Conservation (phyloP, 352 stramenopile genomes). For the Phytophthora cactorum region DNA sequence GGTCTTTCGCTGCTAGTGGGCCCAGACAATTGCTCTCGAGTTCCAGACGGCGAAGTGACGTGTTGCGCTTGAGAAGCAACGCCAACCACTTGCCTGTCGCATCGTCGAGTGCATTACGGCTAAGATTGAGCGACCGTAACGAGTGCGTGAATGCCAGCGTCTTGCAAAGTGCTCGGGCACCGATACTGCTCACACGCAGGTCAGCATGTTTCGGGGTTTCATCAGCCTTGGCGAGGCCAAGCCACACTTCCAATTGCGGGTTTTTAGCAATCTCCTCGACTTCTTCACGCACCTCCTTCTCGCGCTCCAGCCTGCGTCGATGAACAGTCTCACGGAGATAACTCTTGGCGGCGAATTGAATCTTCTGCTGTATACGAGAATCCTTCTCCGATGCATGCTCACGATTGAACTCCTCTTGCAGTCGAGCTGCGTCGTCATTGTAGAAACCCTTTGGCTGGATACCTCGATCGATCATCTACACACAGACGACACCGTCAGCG, state of each 20-base stretch:
- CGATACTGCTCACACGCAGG: conserved; percentile 60
- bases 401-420: conserved; percentile 83
- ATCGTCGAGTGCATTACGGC: conserved; percentile 71
- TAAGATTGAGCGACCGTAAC: conserved; percentile 67
- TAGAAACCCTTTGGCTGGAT: conserved; percentile 88
- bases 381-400: conserved; percentile 74
- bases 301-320: conserved; percentile 64
- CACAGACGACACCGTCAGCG: conserved; percentile 1
- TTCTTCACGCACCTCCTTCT: conserved; percentile 77
- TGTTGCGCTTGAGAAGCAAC: conserved; percentile 65
- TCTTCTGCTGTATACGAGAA: conserved; percentile 64
- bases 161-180: conserved; percentile 72
- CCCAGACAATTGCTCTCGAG: conserved; percentile 75
- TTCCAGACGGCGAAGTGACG: conserved; percentile 64
- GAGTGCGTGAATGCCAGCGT: conserved; percentile 71
- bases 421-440: conserved; percentile 81
- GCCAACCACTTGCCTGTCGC: conserved; percentile 68
- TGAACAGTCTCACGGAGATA: conserved; percentile 83
- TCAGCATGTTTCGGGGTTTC: conserved; percentile 60
- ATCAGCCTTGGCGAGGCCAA: conserved; percentile 61
- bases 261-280: conserved; percentile 73
- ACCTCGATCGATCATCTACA: conserved; percentile 81
- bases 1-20: conserved; percentile 47
- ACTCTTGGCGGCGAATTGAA: conserved; percentile 74
- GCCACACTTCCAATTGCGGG: conserved; percentile 77